Base-by-base conservation (phyloP, 768 basidiomycete species). In the Lactifluus volemus region DNA sequence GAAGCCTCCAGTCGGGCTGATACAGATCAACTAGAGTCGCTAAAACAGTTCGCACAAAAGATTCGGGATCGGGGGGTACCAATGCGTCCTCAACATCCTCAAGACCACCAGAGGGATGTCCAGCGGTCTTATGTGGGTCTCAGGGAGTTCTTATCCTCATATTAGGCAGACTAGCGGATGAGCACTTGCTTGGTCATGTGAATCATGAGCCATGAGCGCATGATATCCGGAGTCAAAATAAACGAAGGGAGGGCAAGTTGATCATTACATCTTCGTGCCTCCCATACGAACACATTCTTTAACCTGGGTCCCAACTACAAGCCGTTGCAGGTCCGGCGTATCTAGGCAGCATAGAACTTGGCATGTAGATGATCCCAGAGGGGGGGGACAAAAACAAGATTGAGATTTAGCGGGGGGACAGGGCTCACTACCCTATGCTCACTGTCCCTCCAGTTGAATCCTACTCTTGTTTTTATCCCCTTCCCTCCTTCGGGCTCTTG, bases 11-110 rank as follows among this genome's bases (percentile, higher is more conserved):
- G 21, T 11, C 48, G 59, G n/a, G 55, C 53, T 41, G 44, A 51
- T 51, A 29, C 14, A 61, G 29, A 21, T 38, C 42, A 29, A 30
- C 4, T 52, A 81, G 79, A 81, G 60, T 73, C 80, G n/a, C 70
- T 81, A 38, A 68, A 68, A 50, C 67, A 70, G 21, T 73, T 76
- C 50, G 78, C 77, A 6, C 69, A 73, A 58, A 72, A 71, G 58
- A 67, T 80, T 8, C 75, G 79, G 45, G n/a, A 9, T 25, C 45
- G n/a, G 39, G 59, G 67, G 48, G 62, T 53, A 42, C 38, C n/a
- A n/a, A 57, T 61, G 63, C 61, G 63, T 58, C 49, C 56, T 6
- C 53, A 54, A 14, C 48, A 63, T 58, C 49, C 56, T 11, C 53
- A 55, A 17, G 44, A 39, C 17, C 55, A 15, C 21, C 45, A 12